Percentiles rank a stretch among this genome's conserved stretches.
Evolutionary conservation across 768 basidiomycete species (phyloP).

Genomic region (Pisolithus albus): DNA sequence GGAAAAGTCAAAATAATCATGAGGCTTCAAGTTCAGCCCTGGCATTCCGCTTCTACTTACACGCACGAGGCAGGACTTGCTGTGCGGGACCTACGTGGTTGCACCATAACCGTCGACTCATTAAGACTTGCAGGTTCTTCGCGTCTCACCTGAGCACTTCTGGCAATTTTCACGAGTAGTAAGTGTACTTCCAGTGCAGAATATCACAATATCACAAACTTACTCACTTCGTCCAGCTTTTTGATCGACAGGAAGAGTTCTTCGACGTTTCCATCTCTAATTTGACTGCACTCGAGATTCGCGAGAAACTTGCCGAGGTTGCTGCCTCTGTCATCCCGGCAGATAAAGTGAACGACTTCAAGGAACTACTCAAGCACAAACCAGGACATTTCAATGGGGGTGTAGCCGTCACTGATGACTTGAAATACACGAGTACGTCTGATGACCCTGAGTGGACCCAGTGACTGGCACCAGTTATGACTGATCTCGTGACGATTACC

Average conservation of each 20-base stretch:
- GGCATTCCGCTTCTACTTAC: constrained; percentile 72
- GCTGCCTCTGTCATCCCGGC: constrained; percentile 48
- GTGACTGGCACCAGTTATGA: not conserved
- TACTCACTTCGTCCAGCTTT: constrained; percentile 43
- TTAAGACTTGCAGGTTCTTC: constrained; percentile 45
- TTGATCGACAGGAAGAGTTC: constrained; percentile 69
- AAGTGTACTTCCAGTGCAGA: constrained; percentile 11
- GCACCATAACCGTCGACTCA: not conserved
- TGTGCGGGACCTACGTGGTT: constrained; percentile 33
- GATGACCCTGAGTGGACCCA: not conserved
- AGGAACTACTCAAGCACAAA: constrained; percentile 57
- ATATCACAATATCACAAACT: not conserved
- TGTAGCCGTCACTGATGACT: constrained; percentile 71
- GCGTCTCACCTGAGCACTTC: constrained; percentile 67
- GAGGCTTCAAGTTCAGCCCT: constrained; percentile 68
- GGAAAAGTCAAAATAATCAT: constrained; percentile 72
- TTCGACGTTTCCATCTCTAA: constrained; percentile 69
- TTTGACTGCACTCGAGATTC: constrained; percentile 63
- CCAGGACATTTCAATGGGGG: constrained; percentile 64
- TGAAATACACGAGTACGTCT: constrained; percentile 81
- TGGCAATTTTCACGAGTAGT: constrained; percentile 73
- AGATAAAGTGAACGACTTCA: constrained; percentile 45
- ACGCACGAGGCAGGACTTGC: constrained; percentile 81
- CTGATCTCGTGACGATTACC: not conserved
- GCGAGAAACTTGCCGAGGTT: constrained; percentile 62